Base-by-base conservation (phyloP, 768 basidiomycete species). In the Hygrophorus pudorinus region DNA sequence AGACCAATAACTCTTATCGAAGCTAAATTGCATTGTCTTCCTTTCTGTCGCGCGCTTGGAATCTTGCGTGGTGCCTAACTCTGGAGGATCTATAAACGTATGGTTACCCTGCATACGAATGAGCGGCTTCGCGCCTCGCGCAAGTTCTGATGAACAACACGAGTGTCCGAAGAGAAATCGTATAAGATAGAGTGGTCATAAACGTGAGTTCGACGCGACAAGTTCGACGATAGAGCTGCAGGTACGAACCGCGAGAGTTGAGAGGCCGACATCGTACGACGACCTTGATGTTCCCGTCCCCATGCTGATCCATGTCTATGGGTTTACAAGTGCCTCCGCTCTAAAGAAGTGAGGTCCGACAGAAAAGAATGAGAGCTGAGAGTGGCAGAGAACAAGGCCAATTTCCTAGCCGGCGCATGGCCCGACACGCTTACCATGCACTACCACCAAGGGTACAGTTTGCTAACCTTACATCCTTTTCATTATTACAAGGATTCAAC, bases 1-100 rank as follows among this genome's bases (percentile, higher is more conserved):
- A 32, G 90, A 92, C 93, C 92, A 94, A 63, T 97, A 98, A 44
- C 85, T 87, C 73, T 93, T 94, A 75, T 98, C 94, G 53, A 97
- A 98, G 50, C 85, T 84, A 64, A 98, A 98, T 0, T 75, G 63
- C 78, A 92, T 85, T 5, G 81, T 76, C 68, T 86, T 94, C 53
- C 88, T 80, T 63, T 96, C 93, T 6, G 85, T 82, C 13, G 90
- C 86, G 56, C 88, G 85, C 56, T 86, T 87, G 14, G 75, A 61
- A 56, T 79, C 76, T 57, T 79, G 80, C 32, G 67, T 52, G 3
- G 81, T 79, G 33, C 84, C 85, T 11, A 61, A 13, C 55, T 93
- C 89, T 24, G 93, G 93, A 13, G 93, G 91, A 62, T 93, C 86
- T 47, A 97, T 66, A 59, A 90, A 76, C 2, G 93, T 97, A 63